Base-by-base conservation (phyloP, 2,329 filamentous ascomycete species). In the Venturia oleaginea region DNA sequence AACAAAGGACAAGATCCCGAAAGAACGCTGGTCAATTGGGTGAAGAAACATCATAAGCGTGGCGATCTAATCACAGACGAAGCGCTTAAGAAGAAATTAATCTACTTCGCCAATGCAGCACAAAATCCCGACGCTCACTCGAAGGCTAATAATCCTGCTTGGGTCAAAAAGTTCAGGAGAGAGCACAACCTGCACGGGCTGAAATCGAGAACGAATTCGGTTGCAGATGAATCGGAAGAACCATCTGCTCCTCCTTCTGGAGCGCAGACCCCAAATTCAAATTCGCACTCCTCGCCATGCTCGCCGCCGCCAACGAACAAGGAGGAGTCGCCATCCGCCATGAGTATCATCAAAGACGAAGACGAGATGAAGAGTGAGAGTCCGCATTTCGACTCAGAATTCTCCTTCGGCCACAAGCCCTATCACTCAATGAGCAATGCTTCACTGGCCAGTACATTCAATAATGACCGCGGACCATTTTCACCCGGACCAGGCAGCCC, bases 151-250 rank as follows among this genome's bases (percentile, higher is more conserved):
- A 94, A 85, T 69, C 80, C 85, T 37, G 86, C 82, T 69, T 97
- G 93, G 92, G 82, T 97, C 40, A 91, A 96, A 72, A 95, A 94
- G 73, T 97, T 97, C 80, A 96, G 97, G 79, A 86, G 91, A 73
- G 96, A 93, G 78, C 88, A 96, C 73, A 86, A 83, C 67, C 72
- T 88, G 13, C 75, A 80, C 68, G 77, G 57, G 5, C 11, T 81
- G 13, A 82, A 81, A 69, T 79, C 79, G 55, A 76, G 83, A 57
- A 85, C 84, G 72, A 76, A 77, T 37, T 84, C 83, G 7, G 73
- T 80, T 62, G 78, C 77, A 57, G 73, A 86, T 43, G 64, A 61
- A 57, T 55, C 62, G 5, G 60, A 46, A 27, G 61, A 24, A 3
- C 24, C 38, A 8, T 42, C 40, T 51, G 37, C 22, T 11, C 64